Conservation (phyloP, 176 grass and related monocot species). For the Elymus sibiricus region DNA sequence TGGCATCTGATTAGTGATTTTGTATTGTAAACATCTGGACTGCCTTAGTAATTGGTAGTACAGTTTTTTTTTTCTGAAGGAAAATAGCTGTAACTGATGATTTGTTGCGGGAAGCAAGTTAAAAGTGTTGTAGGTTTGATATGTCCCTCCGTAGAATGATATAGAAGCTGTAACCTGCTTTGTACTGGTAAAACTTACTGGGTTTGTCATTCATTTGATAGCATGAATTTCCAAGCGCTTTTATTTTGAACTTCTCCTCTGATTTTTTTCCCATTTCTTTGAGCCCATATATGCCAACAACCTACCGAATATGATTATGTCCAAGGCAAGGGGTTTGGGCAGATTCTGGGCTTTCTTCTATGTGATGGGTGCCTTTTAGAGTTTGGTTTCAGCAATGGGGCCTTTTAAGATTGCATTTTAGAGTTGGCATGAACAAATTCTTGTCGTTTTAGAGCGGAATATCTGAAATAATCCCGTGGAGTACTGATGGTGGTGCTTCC, state of each 20-base stretch:
- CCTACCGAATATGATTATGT: no score
- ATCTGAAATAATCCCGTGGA: neutral
- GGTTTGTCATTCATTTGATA: neutral
- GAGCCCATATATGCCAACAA: no score
- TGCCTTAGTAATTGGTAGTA: neutral
- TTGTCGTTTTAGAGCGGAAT: neutral
- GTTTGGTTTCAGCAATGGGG: no score
- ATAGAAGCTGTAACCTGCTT: neutral
- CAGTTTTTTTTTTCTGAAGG: neutral
- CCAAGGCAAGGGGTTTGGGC: no score
- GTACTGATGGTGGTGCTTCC: neutral
- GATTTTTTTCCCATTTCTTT: no score
- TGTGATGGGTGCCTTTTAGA: no score
- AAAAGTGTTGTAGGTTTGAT: neutral
- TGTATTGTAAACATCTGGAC: neutral
- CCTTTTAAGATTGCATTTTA: neutral
- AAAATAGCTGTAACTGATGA: neutral
- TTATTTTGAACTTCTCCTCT: no score
- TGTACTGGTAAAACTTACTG: neutral
- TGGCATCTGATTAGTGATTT: neutral
- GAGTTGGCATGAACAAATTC: neutral
- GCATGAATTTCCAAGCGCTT: no score
- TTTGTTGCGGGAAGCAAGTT: neutral
- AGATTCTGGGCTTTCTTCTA: no score
- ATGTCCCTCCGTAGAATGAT: neutral